These are phyloP conservation scores for Pyrus hybrid DNA, from an alignment of 331 rosid genomes.

Conservation along the genomic window DNA sequence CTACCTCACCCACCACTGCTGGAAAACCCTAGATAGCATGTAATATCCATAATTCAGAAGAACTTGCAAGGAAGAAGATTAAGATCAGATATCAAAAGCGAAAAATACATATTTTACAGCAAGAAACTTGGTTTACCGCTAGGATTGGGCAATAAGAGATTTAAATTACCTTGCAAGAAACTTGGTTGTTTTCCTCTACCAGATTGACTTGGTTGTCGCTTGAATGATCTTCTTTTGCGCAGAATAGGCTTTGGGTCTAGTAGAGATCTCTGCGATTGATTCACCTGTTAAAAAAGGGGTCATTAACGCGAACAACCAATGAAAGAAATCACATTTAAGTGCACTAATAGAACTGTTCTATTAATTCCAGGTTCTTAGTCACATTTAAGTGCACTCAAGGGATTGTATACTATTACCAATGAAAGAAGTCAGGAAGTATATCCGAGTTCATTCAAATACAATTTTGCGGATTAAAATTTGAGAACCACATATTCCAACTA, in stretches of 20 bases:
- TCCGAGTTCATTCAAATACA: neutral
- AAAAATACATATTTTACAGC: too few species aligned
- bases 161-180: constrained; percentile 52
- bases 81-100: too few species aligned
- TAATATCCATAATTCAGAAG: too few species aligned
- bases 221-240: constrained; percentile 67
- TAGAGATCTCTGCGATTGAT: constrained; percentile 53
- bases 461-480: neutral
- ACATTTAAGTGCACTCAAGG: neutral
- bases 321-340: too few species aligned
- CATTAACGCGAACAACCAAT: neutral
- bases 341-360: neutral
- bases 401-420: neutral
- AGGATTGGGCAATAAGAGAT: neutral
- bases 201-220: constrained; percentile 66
- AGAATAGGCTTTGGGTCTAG: constrained; percentile 49
- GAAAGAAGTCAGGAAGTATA: too few species aligned
- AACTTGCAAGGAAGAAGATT: too few species aligned
- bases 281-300: constrained; percentile 25
- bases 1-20: too few species aligned
- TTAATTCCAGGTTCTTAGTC: neutral
- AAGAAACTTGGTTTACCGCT: neutral
- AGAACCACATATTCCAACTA: neutral
- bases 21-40: too few species aligned
- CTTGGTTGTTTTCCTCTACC: constrained; percentile 58